phyloP scores from a whole-genome alignment of 2,329 filamentous ascomycete species.

The Coleophoma cylindrospora region DNA sequence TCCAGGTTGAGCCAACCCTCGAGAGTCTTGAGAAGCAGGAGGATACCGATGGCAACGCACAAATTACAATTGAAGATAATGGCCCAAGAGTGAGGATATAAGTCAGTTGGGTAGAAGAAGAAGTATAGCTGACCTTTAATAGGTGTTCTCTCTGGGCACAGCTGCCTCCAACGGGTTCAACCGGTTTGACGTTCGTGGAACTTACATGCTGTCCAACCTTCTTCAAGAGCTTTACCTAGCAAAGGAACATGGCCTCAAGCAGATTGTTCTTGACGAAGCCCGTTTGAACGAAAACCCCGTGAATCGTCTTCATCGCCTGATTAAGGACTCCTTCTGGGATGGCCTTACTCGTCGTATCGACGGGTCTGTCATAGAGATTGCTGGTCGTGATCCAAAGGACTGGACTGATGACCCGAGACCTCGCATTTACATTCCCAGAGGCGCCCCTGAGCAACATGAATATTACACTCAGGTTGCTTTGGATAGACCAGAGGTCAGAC shows the following conservation, averaged over 20 bases:
- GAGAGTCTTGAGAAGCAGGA: conserved; percentile 76
- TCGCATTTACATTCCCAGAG: conserved; percentile 83
- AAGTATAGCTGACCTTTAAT: conserved; percentile 1
- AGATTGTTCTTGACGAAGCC: conserved; percentile 86
- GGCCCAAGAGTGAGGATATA: conserved; percentile 70
- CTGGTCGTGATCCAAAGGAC: conserved; percentile 88
- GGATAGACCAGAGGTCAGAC: conserved; percentile 73
- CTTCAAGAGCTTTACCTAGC: conserved; percentile 92
- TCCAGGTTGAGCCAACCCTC: conserved; percentile 81
- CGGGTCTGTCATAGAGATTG: conserved; percentile 78
- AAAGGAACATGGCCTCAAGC: conserved; percentile 82
- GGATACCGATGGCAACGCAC: conserved; percentile 90
- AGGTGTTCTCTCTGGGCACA: conserved; percentile 80
- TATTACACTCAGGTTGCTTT: conserved; percentile 82
- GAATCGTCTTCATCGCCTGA: conserved; percentile 77
- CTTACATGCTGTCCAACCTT: conserved; percentile 95
- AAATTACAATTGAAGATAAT: conserved; percentile 95
- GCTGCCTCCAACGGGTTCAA: conserved; percentile 82
- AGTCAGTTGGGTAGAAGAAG: neutral
- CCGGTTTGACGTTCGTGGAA: conserved; percentile 86
- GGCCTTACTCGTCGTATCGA: conserved; percentile 87
- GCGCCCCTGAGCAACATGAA: conserved; percentile 80
- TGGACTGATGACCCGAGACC: conserved; percentile 88
- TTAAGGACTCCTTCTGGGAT: conserved; percentile 89
- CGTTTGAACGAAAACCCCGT: conserved; percentile 95